Evolutionary conservation across 352 stramenopile species (phyloP).

Genomic region (Pythium monospermum): DNA sequence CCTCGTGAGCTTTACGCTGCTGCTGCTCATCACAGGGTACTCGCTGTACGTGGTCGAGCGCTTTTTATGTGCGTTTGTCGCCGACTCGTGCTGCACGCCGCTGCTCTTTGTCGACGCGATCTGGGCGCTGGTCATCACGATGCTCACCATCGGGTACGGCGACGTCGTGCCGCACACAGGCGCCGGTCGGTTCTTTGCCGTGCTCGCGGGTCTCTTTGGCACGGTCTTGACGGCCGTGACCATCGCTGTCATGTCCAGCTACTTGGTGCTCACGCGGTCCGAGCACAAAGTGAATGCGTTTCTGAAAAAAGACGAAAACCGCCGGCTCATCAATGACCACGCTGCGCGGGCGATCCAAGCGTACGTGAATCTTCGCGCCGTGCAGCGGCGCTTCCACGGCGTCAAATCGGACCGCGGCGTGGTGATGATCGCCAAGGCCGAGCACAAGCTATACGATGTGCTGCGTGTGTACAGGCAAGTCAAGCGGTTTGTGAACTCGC

Average conservation of each 20-base stretch:
- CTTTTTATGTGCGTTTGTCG: slow-evolving; percentile 60
- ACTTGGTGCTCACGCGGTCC: slow-evolving; percentile 65
- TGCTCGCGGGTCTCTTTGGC: slow-evolving; percentile 45
- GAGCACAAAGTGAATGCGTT: slow-evolving; percentile 82
- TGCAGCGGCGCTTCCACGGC: slow-evolving; percentile 30
- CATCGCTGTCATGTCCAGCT: slow-evolving; percentile 74
- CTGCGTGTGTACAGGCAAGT: slow-evolving; percentile 48
- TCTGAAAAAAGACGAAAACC: slow-evolving; percentile 69
- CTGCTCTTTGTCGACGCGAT: slow-evolving; percentile 47
- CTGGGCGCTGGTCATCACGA: slow-evolving; percentile 65
- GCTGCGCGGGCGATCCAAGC: slow-evolving; percentile 58
- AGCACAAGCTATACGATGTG: slow-evolving; percentile 60
- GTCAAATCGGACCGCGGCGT: slow-evolving; percentile 14
- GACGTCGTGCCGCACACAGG: slow-evolving; percentile 54
- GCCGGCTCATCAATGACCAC: slow-evolving; percentile 48
- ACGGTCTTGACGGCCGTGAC: slow-evolving; percentile 59
- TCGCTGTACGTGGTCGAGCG: slow-evolving; percentile 64
- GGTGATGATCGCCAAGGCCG: slow-evolving; percentile 26
- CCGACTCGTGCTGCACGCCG: slow-evolving; percentile 47
- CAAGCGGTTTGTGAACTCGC: slow-evolving; percentile 54
- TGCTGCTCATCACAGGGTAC: slow-evolving; percentile 49
- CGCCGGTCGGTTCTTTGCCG: slow-evolving; percentile 41
- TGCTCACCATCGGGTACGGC: slow-evolving; percentile 71
- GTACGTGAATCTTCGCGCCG: slow-evolving; percentile 46
- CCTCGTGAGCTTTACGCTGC: slow-evolving; percentile 28